A percentile compares a stretch with the other conserved stretches of the same genome.
These are phyloP conservation scores for Actinidia chinensis DNA, from an alignment of 179 eudicot genomes.

Conservation along the genomic window DNA sequence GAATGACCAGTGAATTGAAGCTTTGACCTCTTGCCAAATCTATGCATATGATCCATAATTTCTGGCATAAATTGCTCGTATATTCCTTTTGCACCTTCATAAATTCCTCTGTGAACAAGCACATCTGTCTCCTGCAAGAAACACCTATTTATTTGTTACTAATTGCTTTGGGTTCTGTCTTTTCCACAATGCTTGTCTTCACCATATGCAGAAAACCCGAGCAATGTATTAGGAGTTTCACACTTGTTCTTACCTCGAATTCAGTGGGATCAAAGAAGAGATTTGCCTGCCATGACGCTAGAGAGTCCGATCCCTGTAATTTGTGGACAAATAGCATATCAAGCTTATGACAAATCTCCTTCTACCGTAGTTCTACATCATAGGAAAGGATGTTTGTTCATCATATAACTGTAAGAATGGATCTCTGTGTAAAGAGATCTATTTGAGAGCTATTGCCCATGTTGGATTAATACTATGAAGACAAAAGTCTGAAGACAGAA, in stretches of 20 bases:
- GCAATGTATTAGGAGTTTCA: background rate
- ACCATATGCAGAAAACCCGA: background rate
- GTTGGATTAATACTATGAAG: background rate
- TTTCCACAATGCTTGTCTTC: background rate
- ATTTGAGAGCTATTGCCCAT: background rate
- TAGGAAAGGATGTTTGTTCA: too few species aligned
- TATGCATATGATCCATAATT: conserved; percentile 50
- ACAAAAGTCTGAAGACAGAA: too few species aligned
- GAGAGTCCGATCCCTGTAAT: conserved; percentile 75
- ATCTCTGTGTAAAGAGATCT: background rate
- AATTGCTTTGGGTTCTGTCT: background rate
- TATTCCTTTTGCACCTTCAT: conserved; percentile 93
- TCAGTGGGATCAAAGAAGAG: conserved; percentile 77
- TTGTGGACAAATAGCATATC: background rate
- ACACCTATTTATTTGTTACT: background rate
- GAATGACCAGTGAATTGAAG: conserved; percentile 92
- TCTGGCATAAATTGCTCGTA: conserved; percentile 80
- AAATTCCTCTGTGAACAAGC: conserved; percentile 91
- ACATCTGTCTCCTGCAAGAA: conserved; percentile 58
- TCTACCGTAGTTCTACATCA: too few species aligned
- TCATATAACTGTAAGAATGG: too few species aligned
- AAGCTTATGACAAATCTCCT: conserved; percentile 28
- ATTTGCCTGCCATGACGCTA: conserved; percentile 87
- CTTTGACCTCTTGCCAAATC: conserved; percentile 55
- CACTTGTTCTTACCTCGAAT: conserved; percentile 63